Percentiles rank a stretch among this genome's conserved stretches.
These are phyloP conservation scores for Colletotrichum gloeosporioides DNA, from an alignment of 2,329 filamentous ascomycete species.

Conservation along the genomic window DNA sequence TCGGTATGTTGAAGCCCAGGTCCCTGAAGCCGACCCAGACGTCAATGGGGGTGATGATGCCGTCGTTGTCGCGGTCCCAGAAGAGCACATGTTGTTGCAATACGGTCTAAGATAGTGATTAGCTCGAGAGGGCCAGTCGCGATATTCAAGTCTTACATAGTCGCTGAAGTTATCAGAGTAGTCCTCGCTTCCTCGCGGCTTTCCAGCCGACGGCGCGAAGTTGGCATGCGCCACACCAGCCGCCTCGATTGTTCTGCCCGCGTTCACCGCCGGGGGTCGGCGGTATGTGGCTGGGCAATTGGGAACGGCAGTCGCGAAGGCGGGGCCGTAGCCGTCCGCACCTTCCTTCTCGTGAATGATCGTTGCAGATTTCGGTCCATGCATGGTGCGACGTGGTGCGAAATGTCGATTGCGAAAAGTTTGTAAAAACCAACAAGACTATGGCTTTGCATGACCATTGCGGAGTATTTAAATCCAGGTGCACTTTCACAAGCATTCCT, in stretches of 20 bases:
- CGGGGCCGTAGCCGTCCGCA: background rate
- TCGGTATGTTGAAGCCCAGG: slow-evolving; percentile 39
- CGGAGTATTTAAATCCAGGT: background rate
- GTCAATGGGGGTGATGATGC: slow-evolving; percentile 39
- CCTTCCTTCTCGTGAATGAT: background rate
- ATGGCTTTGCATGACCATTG: background rate
- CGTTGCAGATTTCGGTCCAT: background rate
- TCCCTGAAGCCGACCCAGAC: slow-evolving; percentile 41
- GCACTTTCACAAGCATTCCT: background rate
- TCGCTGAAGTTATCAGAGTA: background rate
- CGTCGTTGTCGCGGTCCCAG: slow-evolving; percentile 42
- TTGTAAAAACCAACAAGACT: fast-evolving
- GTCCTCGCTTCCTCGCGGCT: background rate
- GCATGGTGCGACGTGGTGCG: background rate
- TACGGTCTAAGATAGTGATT: slow-evolving; percentile 25
- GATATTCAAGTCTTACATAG: background rate
- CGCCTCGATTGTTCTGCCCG: background rate
- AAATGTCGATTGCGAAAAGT: background rate
- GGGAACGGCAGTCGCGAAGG: background rate
- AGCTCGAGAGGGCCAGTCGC: background rate
- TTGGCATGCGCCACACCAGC: slow-evolving; percentile 8
- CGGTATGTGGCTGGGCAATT: background rate
- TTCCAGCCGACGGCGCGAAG: background rate
- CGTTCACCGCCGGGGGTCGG: background rate
- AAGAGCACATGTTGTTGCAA: slow-evolving; percentile 44